These are phyloP conservation scores for Diutina siamensis DNA, from an alignment of 1,139 yeast species.

Conservation along the genomic window DNA sequence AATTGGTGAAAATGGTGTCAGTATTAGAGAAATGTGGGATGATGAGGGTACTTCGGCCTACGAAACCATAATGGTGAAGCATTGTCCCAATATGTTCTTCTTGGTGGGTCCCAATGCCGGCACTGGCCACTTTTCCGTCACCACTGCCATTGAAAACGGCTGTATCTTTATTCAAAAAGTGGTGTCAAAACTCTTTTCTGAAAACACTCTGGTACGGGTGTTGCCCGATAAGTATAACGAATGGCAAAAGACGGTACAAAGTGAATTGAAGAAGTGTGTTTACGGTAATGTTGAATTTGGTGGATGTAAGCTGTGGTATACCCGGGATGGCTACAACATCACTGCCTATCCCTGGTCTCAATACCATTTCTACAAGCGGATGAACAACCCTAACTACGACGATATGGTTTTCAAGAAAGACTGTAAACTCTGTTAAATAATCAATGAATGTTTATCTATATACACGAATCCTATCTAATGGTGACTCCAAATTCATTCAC, in stretches of 20 bases:
- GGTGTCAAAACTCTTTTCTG: background rate
- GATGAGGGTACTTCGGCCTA: background rate
- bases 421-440: background rate
- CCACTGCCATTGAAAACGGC: slow-evolving; percentile 4
- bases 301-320: slow-evolving; percentile 4
- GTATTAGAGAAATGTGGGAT: background rate
- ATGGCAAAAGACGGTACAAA: background rate
- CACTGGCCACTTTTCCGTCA: slow-evolving; percentile 4
- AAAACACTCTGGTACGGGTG: background rate
- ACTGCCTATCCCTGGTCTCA: slow-evolving; percentile 3
- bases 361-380: slow-evolving; percentile 1
- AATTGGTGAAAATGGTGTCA: background rate
- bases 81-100: background rate
- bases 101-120: slow-evolving; percentile 1
- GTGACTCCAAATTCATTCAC: slow-evolving; percentile 43
- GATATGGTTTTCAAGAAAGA: background rate
- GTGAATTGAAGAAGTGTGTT: background rate
- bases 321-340: background rate
- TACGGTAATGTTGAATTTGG: background rate
- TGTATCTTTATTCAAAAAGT: background rate
- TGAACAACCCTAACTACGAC: background rate
- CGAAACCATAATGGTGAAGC: slow-evolving; percentile 1
- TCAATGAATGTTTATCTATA: background rate
- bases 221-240: background rate
- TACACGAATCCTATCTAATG: slow-evolving; percentile 25